Base-by-base conservation (phyloP, 176 grass and related monocot species). In the Stipa capillata region DNA sequence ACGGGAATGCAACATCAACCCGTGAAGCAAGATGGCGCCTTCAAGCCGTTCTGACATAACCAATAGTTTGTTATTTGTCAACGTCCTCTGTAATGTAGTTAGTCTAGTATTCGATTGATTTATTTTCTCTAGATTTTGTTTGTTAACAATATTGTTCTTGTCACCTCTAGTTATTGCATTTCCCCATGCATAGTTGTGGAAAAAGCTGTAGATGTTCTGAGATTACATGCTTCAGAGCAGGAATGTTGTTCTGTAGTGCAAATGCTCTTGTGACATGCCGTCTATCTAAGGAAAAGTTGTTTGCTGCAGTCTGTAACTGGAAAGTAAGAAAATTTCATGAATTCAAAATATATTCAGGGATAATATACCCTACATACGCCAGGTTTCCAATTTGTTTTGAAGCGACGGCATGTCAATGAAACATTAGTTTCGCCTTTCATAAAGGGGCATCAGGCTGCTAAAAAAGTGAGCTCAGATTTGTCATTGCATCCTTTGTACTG, bases 1-100 rank as follows among this genome's bases (percentile, higher is more conserved):
- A 71, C 71, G 43, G 24, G 89, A 91, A 45, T 94, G 92, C 85
- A 94, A 94, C 79, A 86, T 94, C 51, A 91, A 84, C 50, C 89
- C 88, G 17, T 91, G 76, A 91, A 55, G 36, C 31, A 66, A 63
- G 65, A 48, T 27, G 36, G 6, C 8, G n/a, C 34, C 44, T 64
- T 54, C n/a, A 53, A 44, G 43, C n/a, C 55, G 14, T 14, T 16
- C 33, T 80, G 54, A 72, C 76, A 55, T 86, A 80, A 65, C 69
- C 58, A 64, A 55, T 45, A 79, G 34, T 29, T 43, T 52, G 17
- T 18, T 24, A 43, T 27, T 8, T 57, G 10, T 25, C 15, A 0
- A 64, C 29, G 24, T 32, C 24, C 34, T 32, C 59, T 42, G 20
- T 67, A 83, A 36, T 42, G 37, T 66, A 79, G 65, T 61, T 61